These are phyloP conservation scores for Aspergillus quadrilineatus DNA, from an alignment of 2,329 filamentous ascomycete genomes.

Conservation along the genomic window DNA sequence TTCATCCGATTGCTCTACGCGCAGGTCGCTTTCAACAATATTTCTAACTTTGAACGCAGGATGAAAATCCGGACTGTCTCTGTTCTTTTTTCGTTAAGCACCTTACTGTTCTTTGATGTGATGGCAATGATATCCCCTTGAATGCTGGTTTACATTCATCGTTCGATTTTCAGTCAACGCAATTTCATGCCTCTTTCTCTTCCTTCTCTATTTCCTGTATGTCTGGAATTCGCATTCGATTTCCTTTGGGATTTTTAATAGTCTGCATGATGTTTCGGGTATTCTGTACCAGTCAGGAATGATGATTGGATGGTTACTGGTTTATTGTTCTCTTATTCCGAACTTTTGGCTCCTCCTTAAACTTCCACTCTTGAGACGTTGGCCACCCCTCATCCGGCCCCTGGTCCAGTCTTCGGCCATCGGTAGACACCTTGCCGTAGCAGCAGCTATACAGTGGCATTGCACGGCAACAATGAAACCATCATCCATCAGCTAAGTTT, in stretches of 20 bases:
- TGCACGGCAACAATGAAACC: not conserved
- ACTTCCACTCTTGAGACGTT: not conserved
- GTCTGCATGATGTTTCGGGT: not conserved
- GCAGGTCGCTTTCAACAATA: constrained; percentile 18
- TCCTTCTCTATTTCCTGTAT: constrained; percentile 1
- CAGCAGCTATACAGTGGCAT: not conserved
- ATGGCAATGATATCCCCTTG: constrained; percentile 23
- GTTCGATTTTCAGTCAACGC: constrained; percentile 2
- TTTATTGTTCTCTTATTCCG: not conserved
- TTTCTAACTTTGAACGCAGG: not conserved
- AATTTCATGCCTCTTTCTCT: constrained; percentile 2
- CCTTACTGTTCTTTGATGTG: constrained; percentile 5
- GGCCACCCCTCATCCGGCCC: not conserved
- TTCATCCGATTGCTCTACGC: constrained; percentile 6
- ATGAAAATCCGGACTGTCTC: not conserved
- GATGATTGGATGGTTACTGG: not conserved
- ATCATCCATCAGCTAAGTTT: not conserved
- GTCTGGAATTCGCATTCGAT: not conserved
- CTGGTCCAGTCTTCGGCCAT: not conserved
- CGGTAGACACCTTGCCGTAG: not conserved
- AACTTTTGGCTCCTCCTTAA: not conserved
- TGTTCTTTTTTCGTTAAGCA: constrained; percentile 3
- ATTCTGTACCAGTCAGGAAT: constrained; percentile 1
- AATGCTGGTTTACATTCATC: constrained; percentile 17
- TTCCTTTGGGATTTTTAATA: not conserved